These are phyloP conservation scores for Starmera dryadoides DNA, from an alignment of 805 yeast species.

Conservation along the genomic window DNA sequence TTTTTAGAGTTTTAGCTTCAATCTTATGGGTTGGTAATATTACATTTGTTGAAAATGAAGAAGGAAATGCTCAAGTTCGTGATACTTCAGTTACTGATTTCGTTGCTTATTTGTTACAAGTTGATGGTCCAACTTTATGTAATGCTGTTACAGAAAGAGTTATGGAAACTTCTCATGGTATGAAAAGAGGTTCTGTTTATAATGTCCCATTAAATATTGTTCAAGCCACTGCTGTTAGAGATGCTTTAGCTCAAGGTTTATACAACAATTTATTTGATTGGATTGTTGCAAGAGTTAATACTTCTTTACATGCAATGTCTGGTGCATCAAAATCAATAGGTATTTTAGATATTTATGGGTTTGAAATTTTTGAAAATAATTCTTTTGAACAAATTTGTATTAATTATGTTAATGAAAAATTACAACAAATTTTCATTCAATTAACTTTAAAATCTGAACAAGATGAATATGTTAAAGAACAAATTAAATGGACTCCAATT, in stretches of 20 bases:
- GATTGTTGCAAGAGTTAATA: constrained; percentile 89
- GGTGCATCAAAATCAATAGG: constrained; percentile 71
- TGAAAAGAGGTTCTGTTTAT: constrained; percentile 85
- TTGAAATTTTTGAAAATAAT: constrained; percentile 91
- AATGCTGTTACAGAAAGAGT: constrained; percentile 72
- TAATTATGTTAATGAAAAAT: constrained; percentile 91
- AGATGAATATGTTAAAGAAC: constrained; percentile 93
- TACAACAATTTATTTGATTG: constrained; percentile 92
- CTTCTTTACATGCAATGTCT: constrained; percentile 53
- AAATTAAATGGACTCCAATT: constrained; percentile 96
- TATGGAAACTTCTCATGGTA: constrained; percentile 86
- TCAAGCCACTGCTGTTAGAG: constrained; percentile 93
- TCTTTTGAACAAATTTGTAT: constrained; percentile 94
- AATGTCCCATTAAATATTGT: constrained; percentile 88
- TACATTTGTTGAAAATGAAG: constrained; percentile 76
- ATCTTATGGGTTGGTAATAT: constrained; percentile 94
- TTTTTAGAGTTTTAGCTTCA: constrained; percentile 78
- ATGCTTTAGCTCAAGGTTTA: constrained; percentile 90
- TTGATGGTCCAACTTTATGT: constrained; percentile 57
- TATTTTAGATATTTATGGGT: constrained; percentile 91
- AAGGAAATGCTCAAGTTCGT: constrained; percentile 74
- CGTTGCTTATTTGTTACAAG: constrained; percentile 86
- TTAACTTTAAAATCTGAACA: constrained; percentile 94
- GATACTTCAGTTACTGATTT: constrained; percentile 91
- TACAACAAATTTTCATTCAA: constrained; percentile 95